These are phyloP conservation scores for Oryza glaberrima DNA, from an alignment of 176 grass and related monocot genomes.

Conservation along the genomic window DNA sequence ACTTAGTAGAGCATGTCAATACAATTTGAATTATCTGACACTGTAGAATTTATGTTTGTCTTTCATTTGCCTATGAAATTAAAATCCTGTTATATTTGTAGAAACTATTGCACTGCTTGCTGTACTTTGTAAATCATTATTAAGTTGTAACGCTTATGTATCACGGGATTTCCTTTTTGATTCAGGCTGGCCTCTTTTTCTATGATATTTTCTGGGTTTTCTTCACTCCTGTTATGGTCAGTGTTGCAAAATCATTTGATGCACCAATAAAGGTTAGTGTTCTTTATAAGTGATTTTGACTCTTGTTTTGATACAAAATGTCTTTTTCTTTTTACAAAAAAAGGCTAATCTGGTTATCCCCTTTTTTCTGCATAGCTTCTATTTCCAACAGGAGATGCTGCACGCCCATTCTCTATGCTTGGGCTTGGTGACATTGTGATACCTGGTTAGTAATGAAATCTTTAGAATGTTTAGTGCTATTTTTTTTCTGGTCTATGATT, in stretches of 20 bases:
- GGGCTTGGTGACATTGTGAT: conserved; percentile 98
- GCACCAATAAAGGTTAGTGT: conserved; percentile 89
- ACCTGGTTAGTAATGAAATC: conserved; percentile 57
- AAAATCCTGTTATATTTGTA: not conserved
- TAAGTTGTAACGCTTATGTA: not conserved
- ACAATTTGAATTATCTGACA: not conserved
- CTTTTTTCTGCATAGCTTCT: conserved; percentile 58
- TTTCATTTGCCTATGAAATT: conserved; percentile 5
- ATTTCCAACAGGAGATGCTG: conserved; percentile 81
- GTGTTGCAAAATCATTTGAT: conserved; percentile 99
- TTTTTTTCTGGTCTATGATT: not conserved
- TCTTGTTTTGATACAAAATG: not conserved
- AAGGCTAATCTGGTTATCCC: conserved; percentile 19
- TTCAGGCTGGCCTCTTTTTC: conserved; percentile 79
- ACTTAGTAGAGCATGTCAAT: not conserved
- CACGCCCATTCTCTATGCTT: conserved; percentile 85
- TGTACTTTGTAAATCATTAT: not conserved
- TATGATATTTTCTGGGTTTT: conserved; percentile 99
- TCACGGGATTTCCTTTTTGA: not conserved
- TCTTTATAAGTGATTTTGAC: not conserved
- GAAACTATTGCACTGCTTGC: not conserved
- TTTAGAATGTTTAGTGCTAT: conserved; percentile 12
- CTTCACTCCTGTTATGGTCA: conserved; percentile 97
- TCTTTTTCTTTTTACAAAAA: conserved; percentile 4
- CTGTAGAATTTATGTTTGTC: not conserved